Percentiles rank a stretch among this genome's conserved stretches.
These are phyloP conservation scores for Aspergillus udagawae DNA, from an alignment of 2,329 filamentous ascomycete species.

Conservation along the genomic window DNA sequence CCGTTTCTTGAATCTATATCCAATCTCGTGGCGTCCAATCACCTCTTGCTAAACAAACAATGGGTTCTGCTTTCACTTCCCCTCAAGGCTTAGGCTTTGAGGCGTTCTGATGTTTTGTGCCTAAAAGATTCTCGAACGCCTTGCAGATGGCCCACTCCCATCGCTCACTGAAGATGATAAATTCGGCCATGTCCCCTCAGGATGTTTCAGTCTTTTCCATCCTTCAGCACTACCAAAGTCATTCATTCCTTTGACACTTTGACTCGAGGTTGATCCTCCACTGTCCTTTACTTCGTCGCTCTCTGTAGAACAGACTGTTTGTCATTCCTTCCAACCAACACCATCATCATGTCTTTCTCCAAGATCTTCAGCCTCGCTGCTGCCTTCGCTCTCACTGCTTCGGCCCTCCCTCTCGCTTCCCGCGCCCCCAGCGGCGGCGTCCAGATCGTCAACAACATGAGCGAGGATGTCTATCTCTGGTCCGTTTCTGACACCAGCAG, in stretches of 20 bases:
- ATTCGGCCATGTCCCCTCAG: background rate
- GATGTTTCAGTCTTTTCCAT: background rate
- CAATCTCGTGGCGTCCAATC: background rate
- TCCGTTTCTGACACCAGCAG: conserved; percentile 17
- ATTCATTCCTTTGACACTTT: background rate
- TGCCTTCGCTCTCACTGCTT: conserved; percentile 6
- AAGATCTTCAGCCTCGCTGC: conserved; percentile 7
- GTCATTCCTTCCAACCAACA: background rate
- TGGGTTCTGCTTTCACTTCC: background rate
- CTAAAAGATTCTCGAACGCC: background rate
- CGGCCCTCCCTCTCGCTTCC: conserved; percentile 3
- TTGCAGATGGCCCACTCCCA: background rate
- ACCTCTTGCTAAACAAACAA: background rate
- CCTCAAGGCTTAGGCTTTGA: background rate
- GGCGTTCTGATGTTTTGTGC: background rate
- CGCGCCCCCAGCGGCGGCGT: conserved; percentile 14
- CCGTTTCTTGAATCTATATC: background rate
- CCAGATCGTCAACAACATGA: conserved; percentile 25
- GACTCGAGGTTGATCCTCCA: background rate
- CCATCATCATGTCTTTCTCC: conserved; percentile 8
- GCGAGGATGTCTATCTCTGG: conserved; percentile 24
- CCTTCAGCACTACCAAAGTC: background rate
- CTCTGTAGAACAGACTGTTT: background rate
- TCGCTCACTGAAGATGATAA: background rate
- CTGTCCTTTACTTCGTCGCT: background rate